Evolutionary conservation across 2,329 filamentous ascomycete genomes (phyloP).

Genomic region (Xylariaceae sp.): DNA sequence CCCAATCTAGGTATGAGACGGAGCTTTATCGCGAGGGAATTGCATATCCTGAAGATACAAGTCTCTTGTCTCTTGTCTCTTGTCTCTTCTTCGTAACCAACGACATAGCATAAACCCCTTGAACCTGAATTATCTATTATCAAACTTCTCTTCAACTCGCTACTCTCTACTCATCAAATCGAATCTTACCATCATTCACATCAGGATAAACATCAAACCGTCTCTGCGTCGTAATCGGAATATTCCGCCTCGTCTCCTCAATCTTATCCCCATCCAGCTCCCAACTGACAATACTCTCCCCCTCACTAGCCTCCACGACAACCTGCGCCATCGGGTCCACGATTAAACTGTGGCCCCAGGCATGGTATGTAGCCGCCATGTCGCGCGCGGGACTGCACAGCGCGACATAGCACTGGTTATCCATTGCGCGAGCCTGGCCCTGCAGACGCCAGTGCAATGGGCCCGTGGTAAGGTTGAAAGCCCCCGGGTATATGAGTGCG

Average conservation of each 20-base stretch:
- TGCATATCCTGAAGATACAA: too few species aligned
- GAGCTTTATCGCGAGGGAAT: too few species aligned
- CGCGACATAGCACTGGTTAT: constrained; percentile 92
- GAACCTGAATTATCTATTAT: too few species aligned
- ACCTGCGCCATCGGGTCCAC: constrained; percentile 82
- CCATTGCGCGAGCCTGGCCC: constrained; percentile 75
- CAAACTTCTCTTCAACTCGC: background rate
- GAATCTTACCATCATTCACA: constrained; percentile 59
- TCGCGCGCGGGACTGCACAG: constrained; percentile 88
- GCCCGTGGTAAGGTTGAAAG: constrained; percentile 92
- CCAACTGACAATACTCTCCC: constrained; percentile 68
- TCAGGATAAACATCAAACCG: constrained; percentile 95
- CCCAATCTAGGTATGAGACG: too few species aligned
- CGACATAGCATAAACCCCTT: too few species aligned
- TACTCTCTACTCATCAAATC: constrained; percentile 28
- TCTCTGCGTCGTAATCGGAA: constrained; percentile 78
- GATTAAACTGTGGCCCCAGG: constrained; percentile 87
- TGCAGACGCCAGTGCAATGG: constrained; percentile 85
- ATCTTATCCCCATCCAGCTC: constrained; percentile 65
- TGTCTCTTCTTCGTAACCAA: too few species aligned
- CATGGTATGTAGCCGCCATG: constrained; percentile 70
- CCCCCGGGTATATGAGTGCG: constrained; percentile 85
- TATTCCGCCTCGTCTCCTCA: constrained; percentile 69
- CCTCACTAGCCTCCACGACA: constrained; percentile 71
- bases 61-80: too few species aligned